These are phyloP conservation scores for Penicillium brasilianum DNA, from an alignment of 2,329 filamentous ascomycete genomes.

Conservation along the genomic window DNA sequence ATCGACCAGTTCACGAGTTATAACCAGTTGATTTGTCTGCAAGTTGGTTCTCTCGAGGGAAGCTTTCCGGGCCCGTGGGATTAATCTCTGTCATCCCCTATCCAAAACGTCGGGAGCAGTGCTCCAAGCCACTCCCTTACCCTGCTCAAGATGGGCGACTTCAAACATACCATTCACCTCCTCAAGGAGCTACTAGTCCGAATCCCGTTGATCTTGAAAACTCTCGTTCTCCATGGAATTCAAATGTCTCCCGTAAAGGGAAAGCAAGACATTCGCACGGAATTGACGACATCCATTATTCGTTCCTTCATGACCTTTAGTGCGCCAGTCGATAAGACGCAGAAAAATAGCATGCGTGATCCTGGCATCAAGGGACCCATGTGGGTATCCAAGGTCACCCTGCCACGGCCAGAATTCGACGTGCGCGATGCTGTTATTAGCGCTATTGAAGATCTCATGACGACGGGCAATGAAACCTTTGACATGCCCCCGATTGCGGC, in stretches of 20 bases:
- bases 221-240: conserved; percentile 55
- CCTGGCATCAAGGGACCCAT: conserved; percentile 75
- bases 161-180: conserved; percentile 33
- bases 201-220: conserved; percentile 51
- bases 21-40: neutral
- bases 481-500: conserved; percentile 41
- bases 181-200: conserved; percentile 46
- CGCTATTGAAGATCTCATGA: conserved; percentile 47
- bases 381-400: conserved; percentile 76
- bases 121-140: neutral
- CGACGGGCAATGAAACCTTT: conserved; percentile 45
- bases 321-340: conserved; percentile 64
- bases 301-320: conserved; percentile 64
- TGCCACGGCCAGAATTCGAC: conserved; percentile 61
- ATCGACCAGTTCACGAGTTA: neutral
- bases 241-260: conserved; percentile 70
- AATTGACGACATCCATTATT: conserved; percentile 73
- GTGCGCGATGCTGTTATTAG: conserved; percentile 45
- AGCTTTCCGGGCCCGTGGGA: neutral
- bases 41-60: neutral
- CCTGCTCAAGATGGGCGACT: conserved; percentile 31
- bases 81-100: neutral
- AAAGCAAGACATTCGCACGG: conserved; percentile 79
- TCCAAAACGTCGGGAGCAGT: neutral
- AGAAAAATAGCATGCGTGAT: conserved; percentile 66